Base-by-base conservation (phyloP, 371 early-diverging fungal species). In the Actinomortierella ambigua region DNA sequence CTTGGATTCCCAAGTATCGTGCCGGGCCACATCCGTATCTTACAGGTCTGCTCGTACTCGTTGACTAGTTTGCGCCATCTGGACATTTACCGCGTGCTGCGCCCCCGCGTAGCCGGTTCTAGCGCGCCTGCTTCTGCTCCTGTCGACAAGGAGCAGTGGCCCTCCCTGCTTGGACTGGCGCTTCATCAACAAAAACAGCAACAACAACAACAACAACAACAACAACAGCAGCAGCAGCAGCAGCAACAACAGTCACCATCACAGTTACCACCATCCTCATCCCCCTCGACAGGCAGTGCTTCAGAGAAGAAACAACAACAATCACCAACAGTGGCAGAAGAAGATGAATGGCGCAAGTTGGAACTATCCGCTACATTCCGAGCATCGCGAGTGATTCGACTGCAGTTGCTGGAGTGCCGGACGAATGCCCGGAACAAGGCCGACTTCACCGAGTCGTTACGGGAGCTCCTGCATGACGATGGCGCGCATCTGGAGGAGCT, bases 11-110 rank as follows among this genome's bases (percentile, higher is more conserved):
- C 65, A 11, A 63, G 65, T 20, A 50, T 49, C 3, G 52, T 71
- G 7, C 71, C 73, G 28, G 73, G 73, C 0, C 73, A 71, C 22
- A 55, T 71, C n/a, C 55, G 73, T 18, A 71, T 71, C 28, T 42
- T 71, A 3, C 62, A 62, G 46, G 53, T 66, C 14, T 71, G 73
- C n/a, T 34, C 46, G 3, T 17, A 49, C 2, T 34, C 55, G 15
- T 50, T 62, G 17, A 42, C 59, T 3, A 29, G 59, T 1, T 41
- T 71, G 22, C 43, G 29, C 18, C 66, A 59, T 2, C 28, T 71
- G 24, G 73, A 71, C 15, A 49, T 71, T 27, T 71, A 34, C 34
- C 34, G 34, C 34, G 34, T 34, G 34, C 34, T 34, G 34, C 34
- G 11, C 11, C 34, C 34, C 4, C 34, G 34, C 34, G 34, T 34